A percentile compares a stretch with the other conserved stretches of the same genome.
phyloP scores from a whole-genome alignment of 352 stramenopile species.

The Phytopythium montanum region DNA sequence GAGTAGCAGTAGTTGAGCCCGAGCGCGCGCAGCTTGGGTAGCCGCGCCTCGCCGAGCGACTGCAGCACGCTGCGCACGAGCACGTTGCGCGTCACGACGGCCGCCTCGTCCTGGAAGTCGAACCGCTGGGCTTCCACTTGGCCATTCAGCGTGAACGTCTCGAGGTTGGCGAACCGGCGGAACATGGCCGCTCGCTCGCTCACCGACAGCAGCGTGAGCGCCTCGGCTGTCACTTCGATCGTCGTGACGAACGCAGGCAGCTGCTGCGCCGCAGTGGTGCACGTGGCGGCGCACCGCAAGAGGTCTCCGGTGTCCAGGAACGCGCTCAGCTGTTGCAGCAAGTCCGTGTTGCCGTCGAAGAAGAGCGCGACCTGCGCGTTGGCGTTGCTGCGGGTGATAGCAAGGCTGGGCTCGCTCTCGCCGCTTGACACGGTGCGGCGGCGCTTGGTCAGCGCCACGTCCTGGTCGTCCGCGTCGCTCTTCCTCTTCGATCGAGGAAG shows the following conservation, averaged over 20 bases:
- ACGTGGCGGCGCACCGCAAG: constrained; percentile 33
- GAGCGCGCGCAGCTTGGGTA: constrained; percentile 28
- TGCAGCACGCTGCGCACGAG: constrained; percentile 29
- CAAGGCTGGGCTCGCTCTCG: not conserved
- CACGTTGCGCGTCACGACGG: constrained; percentile 34
- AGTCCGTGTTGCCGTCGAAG: constrained; percentile 41
- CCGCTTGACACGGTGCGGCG: constrained; percentile 2
- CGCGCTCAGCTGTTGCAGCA: constrained; percentile 37
- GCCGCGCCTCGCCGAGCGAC: constrained; percentile 15
- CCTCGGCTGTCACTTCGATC: constrained; percentile 24
- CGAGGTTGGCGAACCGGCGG: constrained; percentile 31
- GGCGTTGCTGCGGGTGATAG: not conserved
- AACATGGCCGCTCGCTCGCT: constrained; percentile 24
- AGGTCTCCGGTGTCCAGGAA: constrained; percentile 34
- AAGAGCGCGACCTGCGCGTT: constrained; percentile 28
- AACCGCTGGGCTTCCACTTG: constrained; percentile 30
- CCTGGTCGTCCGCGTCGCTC: constrained; percentile 7
- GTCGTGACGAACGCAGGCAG: constrained; percentile 33
- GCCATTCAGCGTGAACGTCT: constrained; percentile 31
- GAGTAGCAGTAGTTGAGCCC: constrained; percentile 44
- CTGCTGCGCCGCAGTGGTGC: constrained; percentile 19
- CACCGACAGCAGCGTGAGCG: constrained; percentile 19
- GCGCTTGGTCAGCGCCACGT: constrained; percentile 3
- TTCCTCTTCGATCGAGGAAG: constrained; percentile 19
- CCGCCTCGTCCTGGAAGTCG: constrained; percentile 39